Percentiles rank a stretch among this genome's conserved stretches.
phyloP scores from a whole-genome alignment of 148 eudicot species.

The Chenopodium quinoa region DNA sequence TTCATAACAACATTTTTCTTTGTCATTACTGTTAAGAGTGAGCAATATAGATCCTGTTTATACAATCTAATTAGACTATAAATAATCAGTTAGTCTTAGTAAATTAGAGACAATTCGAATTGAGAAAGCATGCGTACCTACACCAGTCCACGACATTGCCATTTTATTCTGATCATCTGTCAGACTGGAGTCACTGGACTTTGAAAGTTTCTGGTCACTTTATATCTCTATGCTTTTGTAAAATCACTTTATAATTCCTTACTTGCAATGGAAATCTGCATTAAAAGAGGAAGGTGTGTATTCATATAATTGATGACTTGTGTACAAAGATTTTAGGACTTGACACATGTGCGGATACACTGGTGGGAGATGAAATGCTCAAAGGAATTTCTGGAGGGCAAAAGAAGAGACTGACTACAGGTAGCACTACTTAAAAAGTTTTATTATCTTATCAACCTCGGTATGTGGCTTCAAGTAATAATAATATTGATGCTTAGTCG shows the following conservation, averaged over 20 bases:
- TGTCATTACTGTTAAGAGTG: not conserved
- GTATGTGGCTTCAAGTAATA: not conserved
- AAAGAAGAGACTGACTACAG: slow-evolving; percentile 91
- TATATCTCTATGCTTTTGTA: not conserved
- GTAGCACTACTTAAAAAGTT: slow-evolving; percentile 33
- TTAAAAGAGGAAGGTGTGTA: not conserved
- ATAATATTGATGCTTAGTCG: not conserved
- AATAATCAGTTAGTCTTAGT: not conserved
- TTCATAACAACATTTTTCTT: not conserved
- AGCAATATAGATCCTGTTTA: not conserved
- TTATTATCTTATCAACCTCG: not conserved
- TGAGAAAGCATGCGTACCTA: not conserved
- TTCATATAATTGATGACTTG: slow-evolving; percentile 37
- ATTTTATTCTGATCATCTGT: not conserved
- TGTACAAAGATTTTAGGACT: slow-evolving; percentile 80
- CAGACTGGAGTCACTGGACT: not conserved
- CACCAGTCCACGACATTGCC: not conserved
- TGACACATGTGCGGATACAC: slow-evolving; percentile 82
- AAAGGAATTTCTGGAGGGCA: slow-evolving; percentile 98
- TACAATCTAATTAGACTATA: not conserved
- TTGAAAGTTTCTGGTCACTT: not conserved
- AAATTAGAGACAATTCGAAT: not conserved
- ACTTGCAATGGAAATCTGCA: not conserved
- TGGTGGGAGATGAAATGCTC: slow-evolving; percentile 93
- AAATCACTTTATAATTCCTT: not conserved